Evolutionary conservation across 78 protist species (phyloP).

Genomic region (Speleostelium caveatum): DNA sequence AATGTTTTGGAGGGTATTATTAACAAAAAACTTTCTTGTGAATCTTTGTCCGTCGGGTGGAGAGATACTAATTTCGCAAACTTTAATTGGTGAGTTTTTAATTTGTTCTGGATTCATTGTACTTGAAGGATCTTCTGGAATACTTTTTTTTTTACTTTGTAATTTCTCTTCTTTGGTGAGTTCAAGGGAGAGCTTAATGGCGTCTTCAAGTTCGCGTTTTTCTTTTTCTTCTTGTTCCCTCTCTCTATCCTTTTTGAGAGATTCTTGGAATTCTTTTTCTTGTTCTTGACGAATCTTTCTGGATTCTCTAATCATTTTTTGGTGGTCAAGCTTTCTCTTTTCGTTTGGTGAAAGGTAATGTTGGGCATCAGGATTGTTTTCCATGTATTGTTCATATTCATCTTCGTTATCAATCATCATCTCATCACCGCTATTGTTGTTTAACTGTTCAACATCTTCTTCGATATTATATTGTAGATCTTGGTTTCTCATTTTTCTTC

Average conservation of each 20-base stretch:
- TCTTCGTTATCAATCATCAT: slow-evolving; percentile 25
- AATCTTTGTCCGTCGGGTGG: slow-evolving; percentile 74
- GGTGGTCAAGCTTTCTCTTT: neutral
- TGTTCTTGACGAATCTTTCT: slow-evolving; percentile 40
- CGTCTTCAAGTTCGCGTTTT: slow-evolving; percentile 9
- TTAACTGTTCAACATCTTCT: neutral
- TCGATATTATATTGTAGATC: neutral
- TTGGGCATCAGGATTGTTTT: slow-evolving; percentile 39
- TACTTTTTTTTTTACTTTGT: neutral
- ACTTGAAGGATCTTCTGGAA: slow-evolving; percentile 43
- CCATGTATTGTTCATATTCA: slow-evolving; percentile 8
- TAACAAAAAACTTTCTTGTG: slow-evolving; percentile 51
- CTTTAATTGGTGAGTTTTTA: slow-evolving; percentile 4
- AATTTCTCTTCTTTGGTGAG: neutral
- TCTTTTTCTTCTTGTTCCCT: slow-evolving; percentile 6
- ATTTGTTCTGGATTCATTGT: slow-evolving; percentile 25
- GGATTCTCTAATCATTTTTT: slow-evolving; percentile 11
- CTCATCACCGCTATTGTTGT: neutral
- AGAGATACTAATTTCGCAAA: slow-evolving; percentile 36
- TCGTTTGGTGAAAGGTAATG: slow-evolving; percentile 15
- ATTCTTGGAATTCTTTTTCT: slow-evolving; percentile 44
- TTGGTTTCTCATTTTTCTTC: neutral
- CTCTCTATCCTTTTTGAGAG: slow-evolving; percentile 25
- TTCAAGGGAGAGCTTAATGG: slow-evolving; percentile 32
- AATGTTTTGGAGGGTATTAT: slow-evolving; percentile 21